phyloP scores from a whole-genome alignment of 768 basidiomycete species.

The Suillus decipiens region DNA sequence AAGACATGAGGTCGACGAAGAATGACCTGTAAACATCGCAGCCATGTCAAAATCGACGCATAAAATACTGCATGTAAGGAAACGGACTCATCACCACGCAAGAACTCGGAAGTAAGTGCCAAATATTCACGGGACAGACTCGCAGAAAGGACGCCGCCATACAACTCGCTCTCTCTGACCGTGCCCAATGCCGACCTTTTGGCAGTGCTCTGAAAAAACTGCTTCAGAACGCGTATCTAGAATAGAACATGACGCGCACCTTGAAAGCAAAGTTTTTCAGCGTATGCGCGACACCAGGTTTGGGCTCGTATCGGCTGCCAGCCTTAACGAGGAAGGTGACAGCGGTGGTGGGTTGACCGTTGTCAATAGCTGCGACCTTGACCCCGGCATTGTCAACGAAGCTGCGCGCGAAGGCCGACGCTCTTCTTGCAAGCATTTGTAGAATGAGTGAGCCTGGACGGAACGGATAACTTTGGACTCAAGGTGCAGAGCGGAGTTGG shows the following conservation, averaged over 20 bases:
- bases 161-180: slow-evolving; percentile 89
- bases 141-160: slow-evolving; percentile 88
- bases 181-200: slow-evolving; percentile 88
- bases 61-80: neutral
- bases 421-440: slow-evolving; percentile 63
- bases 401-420: slow-evolving; percentile 62
- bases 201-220: slow-evolving; percentile 68
- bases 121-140: slow-evolving; percentile 88
- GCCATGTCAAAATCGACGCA: neutral
- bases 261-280: slow-evolving; percentile 99
- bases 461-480: slow-evolving; percentile 17
- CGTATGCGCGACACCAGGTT: slow-evolving; percentile 88
- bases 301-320: slow-evolving; percentile 85
- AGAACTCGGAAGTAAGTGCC: slow-evolving; percentile 91
- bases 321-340: slow-evolving; percentile 93
- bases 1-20: slow-evolving; percentile 89
- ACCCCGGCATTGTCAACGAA: slow-evolving; percentile 81
- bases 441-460: slow-evolving; percentile 24
- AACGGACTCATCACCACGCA: slow-evolving; percentile 94
- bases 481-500: slow-evolving; percentile 27
- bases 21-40: slow-evolving; percentile 54
- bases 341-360: slow-evolving; percentile 79
- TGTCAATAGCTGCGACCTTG: slow-evolving; percentile 85
- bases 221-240: neutral
- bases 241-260: slow-evolving; percentile 49